Evolutionary conservation across 2,329 filamentous ascomycete genomes (phyloP), one percentile per base, ranked within the genome.

Genomic region (Penicillium sp.): DNA sequence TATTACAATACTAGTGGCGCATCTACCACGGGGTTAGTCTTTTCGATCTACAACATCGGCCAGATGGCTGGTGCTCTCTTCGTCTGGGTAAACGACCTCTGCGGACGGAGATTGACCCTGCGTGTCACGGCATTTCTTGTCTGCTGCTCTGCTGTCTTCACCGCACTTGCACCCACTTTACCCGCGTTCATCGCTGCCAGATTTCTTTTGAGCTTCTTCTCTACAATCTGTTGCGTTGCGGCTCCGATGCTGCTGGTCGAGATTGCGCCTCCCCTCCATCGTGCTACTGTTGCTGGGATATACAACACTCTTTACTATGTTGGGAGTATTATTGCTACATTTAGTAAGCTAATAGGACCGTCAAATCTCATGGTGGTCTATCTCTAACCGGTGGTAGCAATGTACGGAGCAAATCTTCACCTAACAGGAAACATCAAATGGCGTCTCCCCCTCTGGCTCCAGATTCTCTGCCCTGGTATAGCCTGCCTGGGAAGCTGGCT

Each of bases 391-490:
- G 46, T 13, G 26, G 8, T 26, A 56, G 53, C 53, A 11, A 56
- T 56, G 53, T 56, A 56, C 41, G 53, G 53, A 56, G 53, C 53
- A 3, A 56, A 56, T 23, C 23, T 56, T n/a, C 53, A 56, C n/a
- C 38, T 56, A 11, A 48, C 53, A 15, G 53, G 53, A 23, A 56
- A 56, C 44, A 41, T 56, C 19, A 56, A 56, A 47, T 56, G 53
- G 53, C 53, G 53, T 4, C 53, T 56, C 5, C 53, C 53, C 9
- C 53, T 56, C 7, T 56, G 53, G 53, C 53, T 56, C 2, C 53
- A 56, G 19, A 56, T 56, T 17, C 38, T 56, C n/a, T 56, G 53
- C 41, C 53, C 53, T 7, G 53, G 53, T 4, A 19, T 56, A 11
- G 53, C 53, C 13, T 56, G 35, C 15, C 26, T 56, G 21, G 53